phyloP scores from a whole-genome alignment of 352 stramenopile genomes.

The Phytophthora megakarya region DNA sequence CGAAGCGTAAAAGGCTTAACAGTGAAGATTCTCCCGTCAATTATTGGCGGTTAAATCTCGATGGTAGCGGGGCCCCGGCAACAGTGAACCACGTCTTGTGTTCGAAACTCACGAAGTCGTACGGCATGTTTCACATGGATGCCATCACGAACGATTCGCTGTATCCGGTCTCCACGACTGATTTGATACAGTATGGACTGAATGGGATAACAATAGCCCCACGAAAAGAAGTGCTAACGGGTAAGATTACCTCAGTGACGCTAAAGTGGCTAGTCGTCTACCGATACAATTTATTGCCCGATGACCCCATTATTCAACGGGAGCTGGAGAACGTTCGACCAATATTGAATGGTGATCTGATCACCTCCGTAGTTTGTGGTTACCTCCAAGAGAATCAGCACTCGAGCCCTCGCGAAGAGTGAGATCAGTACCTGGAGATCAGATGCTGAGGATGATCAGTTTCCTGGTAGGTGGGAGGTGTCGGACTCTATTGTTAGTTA shows the following conservation, averaged over 20 bases:
- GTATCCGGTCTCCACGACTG: constrained; percentile 11
- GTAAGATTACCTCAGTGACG: constrained; percentile 23
- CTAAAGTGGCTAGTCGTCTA: constrained; percentile 38
- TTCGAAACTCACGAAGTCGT: constrained; percentile 23
- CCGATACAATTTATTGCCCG: constrained; percentile 39
- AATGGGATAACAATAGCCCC: constrained; percentile 35
- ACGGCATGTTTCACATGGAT: constrained; percentile 39
- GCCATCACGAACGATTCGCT: constrained; percentile 30
- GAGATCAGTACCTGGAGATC: neutral
- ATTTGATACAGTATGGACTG: constrained; percentile 28
- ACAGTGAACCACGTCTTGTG: constrained; percentile 35
- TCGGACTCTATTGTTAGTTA: too few species aligned
- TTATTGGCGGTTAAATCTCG: constrained; percentile 28
- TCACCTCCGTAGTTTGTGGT: constrained; percentile 28
- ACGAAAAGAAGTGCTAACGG: constrained; percentile 22
- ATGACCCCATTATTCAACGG: constrained; percentile 22
- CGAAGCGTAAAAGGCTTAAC: constrained; percentile 25
- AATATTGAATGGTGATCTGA: constrained; percentile 36
- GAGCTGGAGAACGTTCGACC: constrained; percentile 33
- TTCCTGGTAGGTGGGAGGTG: too few species aligned
- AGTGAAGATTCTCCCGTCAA: constrained; percentile 1
- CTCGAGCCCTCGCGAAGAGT: neutral
- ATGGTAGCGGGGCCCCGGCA: constrained; percentile 14
- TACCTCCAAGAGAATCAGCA: constrained; percentile 26
- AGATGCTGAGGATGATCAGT: too few species aligned